phyloP scores from a whole-genome alignment of 2,329 filamentous ascomycete genomes.

The Alternaria rosae region DNA sequence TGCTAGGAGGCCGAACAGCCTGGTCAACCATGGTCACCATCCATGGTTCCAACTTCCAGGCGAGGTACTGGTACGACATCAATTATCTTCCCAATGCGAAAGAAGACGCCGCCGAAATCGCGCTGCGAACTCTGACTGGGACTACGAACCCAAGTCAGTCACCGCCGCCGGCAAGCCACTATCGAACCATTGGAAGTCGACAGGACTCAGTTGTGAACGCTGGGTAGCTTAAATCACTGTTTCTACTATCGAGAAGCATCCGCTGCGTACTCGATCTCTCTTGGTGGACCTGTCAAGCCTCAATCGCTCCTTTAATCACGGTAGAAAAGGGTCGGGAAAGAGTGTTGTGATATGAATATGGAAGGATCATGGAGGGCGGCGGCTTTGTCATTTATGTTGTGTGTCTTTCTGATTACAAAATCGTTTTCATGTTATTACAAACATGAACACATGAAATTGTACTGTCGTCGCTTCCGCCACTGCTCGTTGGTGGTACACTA shows the following conservation, averaged over 20 bases:
- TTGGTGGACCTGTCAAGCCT: not conserved
- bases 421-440: not conserved
- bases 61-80: conserved; percentile 50
- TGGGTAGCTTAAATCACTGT: not conserved
- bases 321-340: not conserved
- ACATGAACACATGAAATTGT: not conserved
- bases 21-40: conserved; percentile 44
- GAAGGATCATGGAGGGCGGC: not conserved
- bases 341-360: not conserved
- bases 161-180: conserved; percentile 37
- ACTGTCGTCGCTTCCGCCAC: conserved; percentile 1
- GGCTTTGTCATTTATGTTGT: not conserved
- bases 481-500: conserved; percentile 7
- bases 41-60: conserved; percentile 35
- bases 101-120: conserved; percentile 48
- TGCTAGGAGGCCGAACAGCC: conserved; percentile 47
- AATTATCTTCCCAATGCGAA: conserved; percentile 42
- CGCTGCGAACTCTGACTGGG: conserved; percentile 33
- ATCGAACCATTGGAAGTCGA: conserved; percentile 13
- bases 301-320: not conserved
- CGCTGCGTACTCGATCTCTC: not conserved
- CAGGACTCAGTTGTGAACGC: conserved; percentile 7
- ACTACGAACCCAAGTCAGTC: conserved; percentile 22
- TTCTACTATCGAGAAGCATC: not conserved
- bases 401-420: not conserved